These are phyloP conservation scores for Panus rudis DNA, from an alignment of 768 basidiomycete genomes.

Conservation along the genomic window DNA sequence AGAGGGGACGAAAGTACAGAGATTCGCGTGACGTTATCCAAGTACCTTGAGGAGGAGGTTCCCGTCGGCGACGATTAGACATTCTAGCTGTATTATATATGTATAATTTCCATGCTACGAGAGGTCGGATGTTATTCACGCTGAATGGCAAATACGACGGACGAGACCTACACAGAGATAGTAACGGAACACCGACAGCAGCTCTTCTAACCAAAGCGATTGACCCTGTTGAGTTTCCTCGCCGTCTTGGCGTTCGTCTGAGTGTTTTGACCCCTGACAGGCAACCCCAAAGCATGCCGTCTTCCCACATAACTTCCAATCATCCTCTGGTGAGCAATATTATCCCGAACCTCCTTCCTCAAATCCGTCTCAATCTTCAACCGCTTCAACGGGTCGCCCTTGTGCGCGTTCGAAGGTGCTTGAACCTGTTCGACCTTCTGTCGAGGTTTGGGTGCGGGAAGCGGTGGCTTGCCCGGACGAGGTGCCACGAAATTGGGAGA, in stretches of 20 bases:
- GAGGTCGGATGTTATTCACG: not conserved
- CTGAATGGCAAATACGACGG: not conserved
- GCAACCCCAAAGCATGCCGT: slow-evolving; percentile 88
- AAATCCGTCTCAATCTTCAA: slow-evolving; percentile 87
- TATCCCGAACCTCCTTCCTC: slow-evolving; percentile 73
- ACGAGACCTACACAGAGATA: slow-evolving; percentile 4
- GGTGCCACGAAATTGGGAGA: slow-evolving; percentile 42
- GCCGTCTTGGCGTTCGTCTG: slow-evolving; percentile 88
- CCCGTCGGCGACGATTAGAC: slow-evolving; percentile 83
- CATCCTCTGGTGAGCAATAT: slow-evolving; percentile 88
- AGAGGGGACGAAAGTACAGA: slow-evolving; percentile 93
- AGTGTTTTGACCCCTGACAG: slow-evolving; percentile 92
- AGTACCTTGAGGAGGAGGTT: slow-evolving; percentile 94
- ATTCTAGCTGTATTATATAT: too few species aligned
- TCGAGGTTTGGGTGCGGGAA: slow-evolving; percentile 19
- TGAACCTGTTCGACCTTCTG: not conserved
- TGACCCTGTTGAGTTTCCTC: slow-evolving; percentile 81
- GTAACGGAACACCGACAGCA: not conserved
- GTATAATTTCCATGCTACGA: slow-evolving; percentile 14
- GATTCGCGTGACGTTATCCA: slow-evolving; percentile 82
- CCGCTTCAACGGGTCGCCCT: slow-evolving; percentile 56
- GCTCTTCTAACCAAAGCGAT: slow-evolving; percentile 39
- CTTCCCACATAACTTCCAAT: slow-evolving; percentile 93
- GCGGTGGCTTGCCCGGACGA: slow-evolving; percentile 30
- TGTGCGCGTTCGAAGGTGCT: slow-evolving; percentile 2